Conservation (phyloP, 441 rosid genomes). For the Populus hybrid region DNA sequence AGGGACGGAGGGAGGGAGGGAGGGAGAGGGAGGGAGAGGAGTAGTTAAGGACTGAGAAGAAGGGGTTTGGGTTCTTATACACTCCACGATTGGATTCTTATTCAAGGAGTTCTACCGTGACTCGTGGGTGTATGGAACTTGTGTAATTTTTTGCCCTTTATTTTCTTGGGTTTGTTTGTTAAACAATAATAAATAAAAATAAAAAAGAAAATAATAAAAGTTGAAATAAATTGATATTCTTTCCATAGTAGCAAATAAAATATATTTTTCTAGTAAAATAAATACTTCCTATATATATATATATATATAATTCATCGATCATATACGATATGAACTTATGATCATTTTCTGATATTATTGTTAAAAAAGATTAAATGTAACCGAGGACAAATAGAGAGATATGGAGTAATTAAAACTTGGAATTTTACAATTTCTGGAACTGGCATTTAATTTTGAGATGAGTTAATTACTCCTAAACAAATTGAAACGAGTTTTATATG, state of each 20-base stretch:
- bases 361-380: too few relatives aligned
- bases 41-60: background rate
- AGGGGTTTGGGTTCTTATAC: slow-evolving; percentile 24
- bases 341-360: too few relatives aligned
- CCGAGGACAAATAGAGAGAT: background rate
- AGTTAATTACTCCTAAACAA: too few relatives aligned
- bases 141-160: background rate
- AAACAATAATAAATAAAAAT: background rate
- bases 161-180: background rate
- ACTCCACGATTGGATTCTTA: slow-evolving; percentile 18
- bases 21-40: background rate
- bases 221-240: too few relatives aligned
- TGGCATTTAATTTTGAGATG: too few relatives aligned
- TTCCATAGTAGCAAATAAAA: background rate
- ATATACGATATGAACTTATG: too few relatives aligned
- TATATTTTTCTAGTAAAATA: too few relatives aligned
- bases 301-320: background rate
- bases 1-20: background rate
- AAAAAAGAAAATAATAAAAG: background rate
- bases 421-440: too few relatives aligned
- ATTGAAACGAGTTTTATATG: too few relatives aligned
- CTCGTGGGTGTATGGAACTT: slow-evolving; percentile 18
- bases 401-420: too few relatives aligned
- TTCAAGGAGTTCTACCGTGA: background rate
- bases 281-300: background rate